Percentiles rank a stretch among this genome's conserved stretches.
These are phyloP conservation scores for Miscanthus lutarioriparius DNA, from an alignment of 176 grass and related monocot genomes.

Conservation along the genomic window DNA sequence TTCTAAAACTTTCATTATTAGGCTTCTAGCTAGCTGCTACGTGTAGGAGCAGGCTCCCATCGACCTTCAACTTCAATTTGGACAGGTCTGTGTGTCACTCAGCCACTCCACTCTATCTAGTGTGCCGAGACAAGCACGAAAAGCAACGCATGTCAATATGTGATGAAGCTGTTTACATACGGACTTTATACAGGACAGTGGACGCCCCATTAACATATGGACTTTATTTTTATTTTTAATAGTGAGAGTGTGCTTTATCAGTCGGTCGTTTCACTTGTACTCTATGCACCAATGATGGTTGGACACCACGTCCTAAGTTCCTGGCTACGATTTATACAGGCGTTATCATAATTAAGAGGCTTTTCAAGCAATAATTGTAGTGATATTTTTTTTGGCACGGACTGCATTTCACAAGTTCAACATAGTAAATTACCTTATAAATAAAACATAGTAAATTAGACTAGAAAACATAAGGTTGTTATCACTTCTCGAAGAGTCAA, in stretches of 20 bases:
- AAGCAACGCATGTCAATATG: background rate
- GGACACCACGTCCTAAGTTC: too few relatives aligned
- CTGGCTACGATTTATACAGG: too few relatives aligned
- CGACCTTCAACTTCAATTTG: background rate
- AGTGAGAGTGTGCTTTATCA: background rate
- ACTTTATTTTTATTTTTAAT: too few relatives aligned
- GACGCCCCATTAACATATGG: background rate
- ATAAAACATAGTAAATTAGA: too few relatives aligned
- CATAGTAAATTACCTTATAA: background rate
- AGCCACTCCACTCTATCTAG: background rate
- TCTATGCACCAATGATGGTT: too few relatives aligned
- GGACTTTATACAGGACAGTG: background rate
- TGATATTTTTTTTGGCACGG: background rate
- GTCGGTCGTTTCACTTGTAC: background rate
- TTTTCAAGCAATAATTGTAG: too few relatives aligned
- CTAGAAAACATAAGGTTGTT: too few relatives aligned
- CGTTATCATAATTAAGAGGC: too few relatives aligned
- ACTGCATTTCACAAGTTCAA: background rate
- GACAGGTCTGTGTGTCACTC: background rate
- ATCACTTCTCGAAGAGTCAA: too few relatives aligned
- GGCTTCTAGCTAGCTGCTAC: background rate
- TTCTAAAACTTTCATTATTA: background rate
- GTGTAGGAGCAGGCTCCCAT: background rate
- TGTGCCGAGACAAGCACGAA: background rate
- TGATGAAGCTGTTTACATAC: background rate